Conservation (phyloP, 2,329 filamentous ascomycete genomes). For the Aureobasidium namibiae region DNA sequence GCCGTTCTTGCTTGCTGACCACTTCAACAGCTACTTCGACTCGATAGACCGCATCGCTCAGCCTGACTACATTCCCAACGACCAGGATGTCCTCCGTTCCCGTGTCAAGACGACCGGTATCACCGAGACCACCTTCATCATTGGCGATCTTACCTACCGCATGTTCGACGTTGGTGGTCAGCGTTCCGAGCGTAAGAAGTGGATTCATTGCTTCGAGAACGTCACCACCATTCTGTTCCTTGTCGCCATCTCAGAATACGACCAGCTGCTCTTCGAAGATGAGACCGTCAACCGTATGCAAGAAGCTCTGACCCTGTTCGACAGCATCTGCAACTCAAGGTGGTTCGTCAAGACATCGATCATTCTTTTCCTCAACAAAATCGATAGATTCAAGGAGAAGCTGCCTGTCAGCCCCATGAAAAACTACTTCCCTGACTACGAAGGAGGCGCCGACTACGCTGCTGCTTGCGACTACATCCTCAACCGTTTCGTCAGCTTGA, state of each 20-base stretch:
- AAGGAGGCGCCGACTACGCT: slow-evolving; percentile 91
- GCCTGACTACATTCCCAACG: slow-evolving; percentile 83
- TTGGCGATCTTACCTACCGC: slow-evolving; percentile 84
- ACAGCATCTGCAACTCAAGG: slow-evolving; percentile 44
- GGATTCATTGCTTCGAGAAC: slow-evolving; percentile 95
- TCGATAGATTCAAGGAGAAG: slow-evolving; percentile 61
- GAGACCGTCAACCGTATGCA: slow-evolving; percentile 68
- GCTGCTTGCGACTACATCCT: slow-evolving; percentile 98
- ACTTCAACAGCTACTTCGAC: slow-evolving; percentile 74
- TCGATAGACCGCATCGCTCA: slow-evolving; percentile 85
- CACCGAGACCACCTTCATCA: slow-evolving; percentile 87
- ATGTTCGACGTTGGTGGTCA: slow-evolving; percentile 97
- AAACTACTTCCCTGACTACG: slow-evolving; percentile 70
- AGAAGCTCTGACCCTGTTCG: slow-evolving; percentile 46
- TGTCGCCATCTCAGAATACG: slow-evolving; percentile 91
- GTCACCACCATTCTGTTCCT: slow-evolving; percentile 88
- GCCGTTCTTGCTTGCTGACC: slow-evolving; percentile 20
- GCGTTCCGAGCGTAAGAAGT: slow-evolving; percentile 89
- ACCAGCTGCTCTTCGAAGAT: slow-evolving; percentile 92
- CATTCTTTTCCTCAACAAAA: slow-evolving; percentile 47
- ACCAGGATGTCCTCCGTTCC: slow-evolving; percentile 89
- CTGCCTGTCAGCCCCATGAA: slow-evolving; percentile 65
- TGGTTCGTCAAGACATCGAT: slow-evolving; percentile 45
- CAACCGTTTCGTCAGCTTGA: slow-evolving; percentile 88
- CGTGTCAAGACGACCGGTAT: slow-evolving; percentile 89